Evolutionary conservation across 371 early-diverging fungal species (phyloP), one percentile per base, ranked within the genome.

Genomic region (Chytridiales sp.): DNA sequence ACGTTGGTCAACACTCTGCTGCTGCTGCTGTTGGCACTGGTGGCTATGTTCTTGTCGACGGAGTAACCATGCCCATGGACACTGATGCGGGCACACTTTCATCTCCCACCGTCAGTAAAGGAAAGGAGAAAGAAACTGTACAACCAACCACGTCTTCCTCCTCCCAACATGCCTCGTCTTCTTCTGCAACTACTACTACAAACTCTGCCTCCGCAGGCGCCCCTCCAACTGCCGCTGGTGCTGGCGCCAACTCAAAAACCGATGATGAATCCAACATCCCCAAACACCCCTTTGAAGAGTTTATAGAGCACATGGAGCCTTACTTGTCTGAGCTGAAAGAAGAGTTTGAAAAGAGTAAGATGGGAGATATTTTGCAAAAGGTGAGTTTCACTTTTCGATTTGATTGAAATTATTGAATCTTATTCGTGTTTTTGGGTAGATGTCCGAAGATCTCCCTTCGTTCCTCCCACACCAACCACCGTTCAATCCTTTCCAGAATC

Each of bases 291-390:
- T 67, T 67, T 27, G 58, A 61, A 36, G 24, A 51, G 19, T 52
- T 67, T 22, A 11, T 22, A 13, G 67, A 61, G 19, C 56, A 58
- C 47, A 3, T 67, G 13, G 42, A 58, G 13, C 67, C 67, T 2
- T 38, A 55, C 26, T 17, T 67, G 36, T 29, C 26, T 3, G 58
- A 61, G 21, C 59, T 67, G 32, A 41, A 61, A 17, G 56, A 48
- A 4, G 67, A 67, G 43, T 52, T 61, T 35, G 57, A 61, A 41
- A 61, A 58, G 56, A 43, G 53, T 47, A 67, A 67, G 48, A 40
- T 67, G 35, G 67, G 62, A 22, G 62, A 61, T 9, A 56, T 61
- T 36, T 31, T 67, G 24, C 62, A 67, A 53, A 61, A 67, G 61
- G 61, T 66, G 9, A 29, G 34, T 47, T 22, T 13, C 15, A 15